A percentile compares a stretch with the other conserved stretches of the same genome.
Evolutionary conservation across 2,329 filamentous ascomycete species (phyloP).

Genomic region (Hortaea sp.): DNA sequence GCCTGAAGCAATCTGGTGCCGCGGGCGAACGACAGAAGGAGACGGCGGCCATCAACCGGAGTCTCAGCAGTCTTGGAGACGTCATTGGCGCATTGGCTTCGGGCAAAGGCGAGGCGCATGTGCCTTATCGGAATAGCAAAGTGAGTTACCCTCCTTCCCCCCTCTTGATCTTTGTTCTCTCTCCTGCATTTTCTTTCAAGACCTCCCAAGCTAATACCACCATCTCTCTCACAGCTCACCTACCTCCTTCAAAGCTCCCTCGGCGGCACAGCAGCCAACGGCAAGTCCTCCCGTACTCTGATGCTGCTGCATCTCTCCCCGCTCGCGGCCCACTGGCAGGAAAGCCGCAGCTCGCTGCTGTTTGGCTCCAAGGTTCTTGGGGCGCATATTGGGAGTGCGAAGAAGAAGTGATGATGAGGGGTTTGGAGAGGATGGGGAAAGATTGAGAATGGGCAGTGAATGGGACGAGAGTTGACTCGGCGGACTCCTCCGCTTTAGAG

Average conservation of each 20-base stretch:
- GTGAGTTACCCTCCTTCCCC: slow-evolving; percentile 32
- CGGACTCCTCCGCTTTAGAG: no score
- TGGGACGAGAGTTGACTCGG: no score
- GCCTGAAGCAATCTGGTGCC: slow-evolving; percentile 75
- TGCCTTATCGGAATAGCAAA: slow-evolving; percentile 95
- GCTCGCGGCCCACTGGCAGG: slow-evolving; percentile 77
- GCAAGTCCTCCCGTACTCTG: slow-evolving; percentile 66
- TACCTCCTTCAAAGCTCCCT: slow-evolving; percentile 91
- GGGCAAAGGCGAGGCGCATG: slow-evolving; percentile 58
- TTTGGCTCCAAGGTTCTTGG: slow-evolving; percentile 92
- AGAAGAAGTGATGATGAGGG: slow-evolving; percentile 26
- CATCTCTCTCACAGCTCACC: slow-evolving; percentile 53
- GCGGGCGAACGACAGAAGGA: slow-evolving; percentile 83
- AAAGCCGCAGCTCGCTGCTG: slow-evolving; percentile 87
- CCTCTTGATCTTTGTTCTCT: slow-evolving; percentile 2
- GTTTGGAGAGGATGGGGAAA: background rate
- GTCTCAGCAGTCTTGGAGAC: slow-evolving; percentile 80
- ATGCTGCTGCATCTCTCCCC: slow-evolving; percentile 99
- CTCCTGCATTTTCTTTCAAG: background rate
- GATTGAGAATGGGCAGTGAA: background rate
- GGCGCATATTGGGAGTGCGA: slow-evolving; percentile 85
- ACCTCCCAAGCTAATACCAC: background rate
- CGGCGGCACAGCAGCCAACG: slow-evolving; percentile 59
- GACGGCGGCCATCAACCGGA: slow-evolving; percentile 96
- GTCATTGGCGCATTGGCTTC: slow-evolving; percentile 89